A percentile compares a stretch with the other conserved stretches of the same genome.
Evolutionary conservation across 169 alveolate species (phyloP).

Genomic region (Eimeria maxima): DNA sequence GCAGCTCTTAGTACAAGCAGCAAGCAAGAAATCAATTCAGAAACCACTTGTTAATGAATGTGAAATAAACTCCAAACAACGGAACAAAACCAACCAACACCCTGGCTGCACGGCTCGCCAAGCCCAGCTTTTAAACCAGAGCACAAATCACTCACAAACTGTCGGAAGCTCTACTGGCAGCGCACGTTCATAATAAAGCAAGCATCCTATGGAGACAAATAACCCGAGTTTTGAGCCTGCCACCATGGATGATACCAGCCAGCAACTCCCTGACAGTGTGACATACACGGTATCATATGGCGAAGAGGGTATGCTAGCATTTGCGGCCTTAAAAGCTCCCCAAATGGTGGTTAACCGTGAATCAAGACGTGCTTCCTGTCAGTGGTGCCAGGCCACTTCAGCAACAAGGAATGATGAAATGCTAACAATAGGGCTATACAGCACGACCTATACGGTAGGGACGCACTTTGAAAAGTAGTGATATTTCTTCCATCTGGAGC

Average conservation of each 20-base stretch:
- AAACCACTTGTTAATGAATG: background rate
- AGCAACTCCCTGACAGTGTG: background rate
- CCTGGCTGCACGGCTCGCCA: background rate
- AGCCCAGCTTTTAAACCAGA: background rate
- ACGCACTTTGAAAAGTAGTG: background rate
- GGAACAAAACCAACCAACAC: background rate
- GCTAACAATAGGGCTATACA: background rate
- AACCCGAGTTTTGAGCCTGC: background rate
- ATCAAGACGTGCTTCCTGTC: background rate
- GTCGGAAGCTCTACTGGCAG: background rate
- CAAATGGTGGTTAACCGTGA: background rate
- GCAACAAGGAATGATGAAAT: background rate
- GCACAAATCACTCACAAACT: slow-evolving; percentile 14
- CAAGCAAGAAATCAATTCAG: background rate
- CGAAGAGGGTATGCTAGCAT: background rate
- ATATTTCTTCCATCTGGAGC: background rate
- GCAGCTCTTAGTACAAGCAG: background rate
- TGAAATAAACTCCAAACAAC: background rate
- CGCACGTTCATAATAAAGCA: background rate
- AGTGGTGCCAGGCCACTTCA: background rate
- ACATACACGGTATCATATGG: background rate
- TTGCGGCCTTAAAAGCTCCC: background rate
- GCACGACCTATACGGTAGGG: background rate
- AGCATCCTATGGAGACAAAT: background rate
- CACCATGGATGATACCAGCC: background rate